Evolutionary conservation across 345 rosid species (phyloP).

Genomic region (Anacardium occidentale): DNA sequence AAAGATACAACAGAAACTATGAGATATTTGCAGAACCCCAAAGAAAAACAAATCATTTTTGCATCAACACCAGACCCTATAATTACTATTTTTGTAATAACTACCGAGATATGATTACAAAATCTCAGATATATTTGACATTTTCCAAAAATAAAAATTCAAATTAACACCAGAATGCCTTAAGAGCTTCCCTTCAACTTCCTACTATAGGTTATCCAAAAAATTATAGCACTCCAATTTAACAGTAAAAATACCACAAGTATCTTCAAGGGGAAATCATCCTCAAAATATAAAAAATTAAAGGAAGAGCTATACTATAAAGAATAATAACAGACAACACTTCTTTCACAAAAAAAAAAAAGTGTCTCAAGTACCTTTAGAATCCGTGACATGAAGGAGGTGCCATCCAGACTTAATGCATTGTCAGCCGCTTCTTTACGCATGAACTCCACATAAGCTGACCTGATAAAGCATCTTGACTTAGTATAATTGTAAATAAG

Average conservation of each 20-base stretch:
- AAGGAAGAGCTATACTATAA: neutral
- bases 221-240: neutral
- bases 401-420: slow-evolving; percentile 78
- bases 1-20: neutral
- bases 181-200: neutral
- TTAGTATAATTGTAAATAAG: neutral
- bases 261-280: neutral
- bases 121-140: neutral
- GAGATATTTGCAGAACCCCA: neutral
- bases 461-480: slow-evolving; percentile 44
- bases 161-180: neutral
- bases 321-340: no score
- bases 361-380: slow-evolving; percentile 58
- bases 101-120: neutral
- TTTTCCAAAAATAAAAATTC: neutral
- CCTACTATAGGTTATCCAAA: neutral
- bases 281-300: neutral
- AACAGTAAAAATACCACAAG: neutral
- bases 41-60: neutral
- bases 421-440: slow-evolving; percentile 84
- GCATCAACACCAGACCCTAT: neutral
- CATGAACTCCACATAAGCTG: slow-evolving; percentile 86
- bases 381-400: slow-evolving; percentile 90
- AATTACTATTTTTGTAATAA: neutral
- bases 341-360: neutral